Conservation (phyloP, 2,329 filamentous ascomycete species). For the Hymenoscyphus scutula region DNA sequence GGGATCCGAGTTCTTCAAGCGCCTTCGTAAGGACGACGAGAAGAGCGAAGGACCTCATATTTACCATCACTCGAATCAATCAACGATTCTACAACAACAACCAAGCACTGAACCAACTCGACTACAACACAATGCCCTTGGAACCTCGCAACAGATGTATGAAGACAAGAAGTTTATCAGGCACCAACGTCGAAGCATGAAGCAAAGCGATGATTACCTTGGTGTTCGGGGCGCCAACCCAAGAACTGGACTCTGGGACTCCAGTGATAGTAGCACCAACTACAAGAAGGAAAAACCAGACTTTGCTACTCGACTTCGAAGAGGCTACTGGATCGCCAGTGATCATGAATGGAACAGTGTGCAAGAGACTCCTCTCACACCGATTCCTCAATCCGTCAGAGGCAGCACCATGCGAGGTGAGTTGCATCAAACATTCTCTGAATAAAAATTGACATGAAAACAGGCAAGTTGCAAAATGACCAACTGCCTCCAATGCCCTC, state of each 20-base stretch:
- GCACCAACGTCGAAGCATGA: constrained; percentile 46
- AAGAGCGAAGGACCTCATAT: not conserved
- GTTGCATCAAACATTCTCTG: constrained; percentile 38
- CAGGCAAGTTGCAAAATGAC: constrained; percentile 20
- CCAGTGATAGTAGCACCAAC: constrained; percentile 43
- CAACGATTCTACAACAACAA: constrained; percentile 8
- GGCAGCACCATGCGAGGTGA: constrained; percentile 20
- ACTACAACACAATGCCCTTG: not conserved
- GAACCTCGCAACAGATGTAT: constrained; percentile 17
- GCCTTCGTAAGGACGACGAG: not conserved
- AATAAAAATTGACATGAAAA: not conserved
- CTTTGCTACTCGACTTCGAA: constrained; percentile 41
- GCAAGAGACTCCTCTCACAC: constrained; percentile 45
- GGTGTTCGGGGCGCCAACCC: constrained; percentile 59
- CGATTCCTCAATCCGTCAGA: constrained; percentile 22
- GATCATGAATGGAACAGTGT: constrained; percentile 31
- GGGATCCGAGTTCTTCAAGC: not conserved
- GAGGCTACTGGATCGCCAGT: constrained; percentile 40
- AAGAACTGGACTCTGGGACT: constrained; percentile 51
- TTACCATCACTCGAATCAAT: not conserved
- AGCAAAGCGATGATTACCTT: constrained; percentile 56
- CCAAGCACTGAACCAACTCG: not conserved
- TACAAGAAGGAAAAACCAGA: constrained; percentile 46
- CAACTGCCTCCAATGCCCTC: constrained; percentile 25
- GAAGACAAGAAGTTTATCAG: constrained; percentile 27